These are phyloP conservation scores for Parathielavia hyrcaniae DNA, from an alignment of 495 filamentous ascomycete genomes.

Conservation along the genomic window DNA sequence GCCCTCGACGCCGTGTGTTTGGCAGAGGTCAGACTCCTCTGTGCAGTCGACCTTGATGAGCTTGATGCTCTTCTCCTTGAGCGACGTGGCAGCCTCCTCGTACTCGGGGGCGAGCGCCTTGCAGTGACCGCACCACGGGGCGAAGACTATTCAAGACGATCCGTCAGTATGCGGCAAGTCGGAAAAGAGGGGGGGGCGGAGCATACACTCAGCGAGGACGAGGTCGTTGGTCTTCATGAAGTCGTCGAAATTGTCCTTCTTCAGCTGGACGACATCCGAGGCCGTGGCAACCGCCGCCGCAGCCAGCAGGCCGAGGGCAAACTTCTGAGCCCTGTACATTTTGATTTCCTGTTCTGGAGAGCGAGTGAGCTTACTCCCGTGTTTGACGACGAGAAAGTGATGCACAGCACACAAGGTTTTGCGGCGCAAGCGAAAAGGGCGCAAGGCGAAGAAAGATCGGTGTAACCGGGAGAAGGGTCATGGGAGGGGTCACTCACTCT, in stretches of 20 bases:
- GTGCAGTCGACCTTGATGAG: slow-evolving; percentile 97
- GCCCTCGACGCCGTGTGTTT: slow-evolving; percentile 82
- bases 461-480: background rate
- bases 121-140: slow-evolving; percentile 76
- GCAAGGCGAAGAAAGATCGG: background rate
- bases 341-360: slow-evolving; percentile 14
- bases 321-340: slow-evolving; percentile 32
- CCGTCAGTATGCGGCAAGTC: slow-evolving; percentile 18
- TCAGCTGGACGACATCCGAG: slow-evolving; percentile 79
- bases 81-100: slow-evolving; percentile 81
- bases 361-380: slow-evolving; percentile 5
- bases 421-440: background rate
- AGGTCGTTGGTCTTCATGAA: slow-evolving; percentile 83
- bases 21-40: slow-evolving; percentile 85
- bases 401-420: background rate
- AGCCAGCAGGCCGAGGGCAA: slow-evolving; percentile 52
- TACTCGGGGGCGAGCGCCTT: slow-evolving; percentile 80
- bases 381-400: slow-evolving; percentile 6
- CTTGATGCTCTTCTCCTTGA: slow-evolving; percentile 93
- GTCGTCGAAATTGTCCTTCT: slow-evolving; percentile 73
- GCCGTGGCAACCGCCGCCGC: slow-evolving; percentile 56
- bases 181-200: background rate
- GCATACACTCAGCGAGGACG: slow-evolving; percentile 72
- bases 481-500: slow-evolving; percentile 21
- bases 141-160: slow-evolving; percentile 48